phyloP scores from a whole-genome alignment of 2,329 filamentous ascomycete species.

The Fusarium zealandicum region DNA sequence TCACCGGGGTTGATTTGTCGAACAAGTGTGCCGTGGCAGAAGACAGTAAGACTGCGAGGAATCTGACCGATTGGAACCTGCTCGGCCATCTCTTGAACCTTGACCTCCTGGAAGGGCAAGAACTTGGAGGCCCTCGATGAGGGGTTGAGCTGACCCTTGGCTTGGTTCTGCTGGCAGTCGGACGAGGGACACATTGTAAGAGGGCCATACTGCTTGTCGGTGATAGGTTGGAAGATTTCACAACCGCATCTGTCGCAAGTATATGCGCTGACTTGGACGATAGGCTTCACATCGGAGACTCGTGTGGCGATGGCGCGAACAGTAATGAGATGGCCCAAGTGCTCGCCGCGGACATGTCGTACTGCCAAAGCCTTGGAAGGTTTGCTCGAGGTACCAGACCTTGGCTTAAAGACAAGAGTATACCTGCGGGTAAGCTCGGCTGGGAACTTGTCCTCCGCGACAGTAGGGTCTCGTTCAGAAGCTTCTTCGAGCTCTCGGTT shows the following conservation, averaged over 20 bases:
- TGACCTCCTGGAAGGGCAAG: conserved; percentile 95
- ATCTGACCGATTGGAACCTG: conserved; percentile 99
- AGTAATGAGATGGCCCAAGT: conserved; percentile 92
- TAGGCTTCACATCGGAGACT: conserved; percentile 96
- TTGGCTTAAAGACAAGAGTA: conserved; percentile 93
- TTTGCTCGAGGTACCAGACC: conserved; percentile 73
- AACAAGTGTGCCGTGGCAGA: conserved; percentile 87
- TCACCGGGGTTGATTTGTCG: conserved; percentile 92
- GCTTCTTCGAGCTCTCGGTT: conserved; percentile 78
- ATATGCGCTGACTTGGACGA: conserved; percentile 97
- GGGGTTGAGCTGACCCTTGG: conserved; percentile 90
- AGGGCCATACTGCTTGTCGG: conserved; percentile 88
- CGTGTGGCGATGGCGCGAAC: conserved; percentile 92
- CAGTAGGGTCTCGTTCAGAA: conserved; percentile 71
- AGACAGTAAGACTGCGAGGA: conserved; percentile 85
- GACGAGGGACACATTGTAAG: conserved; percentile 85
- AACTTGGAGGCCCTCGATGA: conserved; percentile 98
- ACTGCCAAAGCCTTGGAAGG: conserved; percentile 78
- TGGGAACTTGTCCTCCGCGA: conserved; percentile 82
- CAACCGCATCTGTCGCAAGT: conserved; percentile 95
- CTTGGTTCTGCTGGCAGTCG: conserved; percentile 90
- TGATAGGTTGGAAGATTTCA: conserved; percentile 97
- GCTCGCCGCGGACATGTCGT: conserved; percentile 88
- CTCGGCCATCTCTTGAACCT: conserved; percentile 99
- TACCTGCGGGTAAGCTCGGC: conserved; percentile 92